phyloP scores from a whole-genome alignment of 768 basidiomycete species.

The Tricholomella constricta region DNA sequence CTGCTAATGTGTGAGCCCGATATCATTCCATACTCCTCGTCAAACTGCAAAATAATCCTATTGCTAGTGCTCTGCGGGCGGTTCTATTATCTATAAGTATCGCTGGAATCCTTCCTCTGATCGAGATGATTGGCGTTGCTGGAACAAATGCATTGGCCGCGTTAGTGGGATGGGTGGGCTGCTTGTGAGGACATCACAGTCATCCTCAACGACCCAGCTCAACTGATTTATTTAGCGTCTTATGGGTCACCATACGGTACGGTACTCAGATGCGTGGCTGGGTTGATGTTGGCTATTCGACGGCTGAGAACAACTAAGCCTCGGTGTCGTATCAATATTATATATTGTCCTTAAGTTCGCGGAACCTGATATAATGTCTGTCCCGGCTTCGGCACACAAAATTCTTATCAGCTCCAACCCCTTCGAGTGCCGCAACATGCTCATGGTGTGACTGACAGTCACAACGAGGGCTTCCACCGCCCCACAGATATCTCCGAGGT shows the following conservation, averaged over 20 bases:
- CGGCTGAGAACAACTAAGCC: constrained; percentile 35
- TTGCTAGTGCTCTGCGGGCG: constrained; percentile 47
- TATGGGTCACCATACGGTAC: constrained; percentile 55
- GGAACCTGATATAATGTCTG: no score
- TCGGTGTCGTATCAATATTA: background rate
- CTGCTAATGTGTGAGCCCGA: constrained; percentile 53
- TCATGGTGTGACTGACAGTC: no score
- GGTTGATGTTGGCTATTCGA: constrained; percentile 59
- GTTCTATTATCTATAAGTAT: constrained; percentile 44
- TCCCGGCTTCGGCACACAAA: no score
- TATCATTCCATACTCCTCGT: background rate
- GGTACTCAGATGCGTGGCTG: constrained; percentile 59
- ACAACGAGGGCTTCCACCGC: background rate
- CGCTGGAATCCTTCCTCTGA: constrained; percentile 52
- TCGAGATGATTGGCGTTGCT: constrained; percentile 54
- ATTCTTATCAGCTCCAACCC: no score
- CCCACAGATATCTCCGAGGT: background rate
- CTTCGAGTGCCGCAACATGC: no score
- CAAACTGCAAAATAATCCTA: background rate
- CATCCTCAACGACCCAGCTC: background rate
- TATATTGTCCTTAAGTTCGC: no score
- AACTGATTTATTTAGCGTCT: constrained; percentile 36
- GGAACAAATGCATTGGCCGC: constrained; percentile 50
- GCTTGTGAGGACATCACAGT: constrained; percentile 42
- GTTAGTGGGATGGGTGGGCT: constrained; percentile 49